Evolutionary conservation across 768 basidiomycete species (phyloP).

Genomic region (Boletales sp.): DNA sequence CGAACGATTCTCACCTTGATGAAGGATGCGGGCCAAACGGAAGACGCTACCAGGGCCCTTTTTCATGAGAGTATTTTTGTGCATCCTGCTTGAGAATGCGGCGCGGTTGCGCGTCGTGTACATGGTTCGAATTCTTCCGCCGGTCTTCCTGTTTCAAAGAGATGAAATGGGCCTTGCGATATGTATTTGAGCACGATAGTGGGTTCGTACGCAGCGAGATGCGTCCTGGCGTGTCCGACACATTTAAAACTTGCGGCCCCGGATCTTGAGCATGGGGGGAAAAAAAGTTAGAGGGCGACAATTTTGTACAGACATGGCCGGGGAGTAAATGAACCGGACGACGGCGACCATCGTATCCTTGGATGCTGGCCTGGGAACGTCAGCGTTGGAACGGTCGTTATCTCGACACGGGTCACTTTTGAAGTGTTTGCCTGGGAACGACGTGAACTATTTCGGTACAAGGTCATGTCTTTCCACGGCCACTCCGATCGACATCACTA

Average conservation of each 20-base stretch:
- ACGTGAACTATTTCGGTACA: conserved; percentile 1
- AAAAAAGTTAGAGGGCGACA: too few relatives aligned
- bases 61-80: conserved; percentile 8
- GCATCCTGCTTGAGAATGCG: conserved; percentile 4
- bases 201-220: too few relatives aligned
- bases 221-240: background rate
- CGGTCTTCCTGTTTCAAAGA: conserved; percentile 16
- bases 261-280: too few relatives aligned
- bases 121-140: conserved; percentile 13
- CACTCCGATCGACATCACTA: conserved; percentile 10
- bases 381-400: background rate
- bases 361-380: background rate
- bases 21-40: background rate
- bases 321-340: background rate
- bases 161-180: conserved; percentile 16
- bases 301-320: too few relatives aligned
- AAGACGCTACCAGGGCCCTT: background rate
- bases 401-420: conserved; percentile 5
- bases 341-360: background rate
- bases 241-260: conserved; percentile 7
- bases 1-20: conserved; percentile 7
- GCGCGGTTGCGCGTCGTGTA: conserved; percentile 10
- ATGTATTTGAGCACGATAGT: conserved; percentile 1
- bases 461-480: conserved; percentile 4
- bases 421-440: conserved; percentile 14